phyloP scores from a whole-genome alignment of 129 eudicot species.

The Kitagawia praeruptora region DNA sequence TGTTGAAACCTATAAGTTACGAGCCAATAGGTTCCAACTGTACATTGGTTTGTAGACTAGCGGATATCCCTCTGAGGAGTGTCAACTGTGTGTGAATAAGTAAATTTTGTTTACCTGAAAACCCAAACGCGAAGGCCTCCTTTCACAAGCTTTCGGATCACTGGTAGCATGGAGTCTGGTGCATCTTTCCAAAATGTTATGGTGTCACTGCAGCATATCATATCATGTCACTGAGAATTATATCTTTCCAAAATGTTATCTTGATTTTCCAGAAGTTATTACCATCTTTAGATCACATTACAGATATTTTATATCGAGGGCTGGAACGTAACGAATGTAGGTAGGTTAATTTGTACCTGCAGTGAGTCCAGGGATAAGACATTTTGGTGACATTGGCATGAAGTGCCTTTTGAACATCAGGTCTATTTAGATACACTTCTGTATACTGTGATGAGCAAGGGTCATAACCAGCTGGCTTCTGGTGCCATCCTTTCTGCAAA shows the following conservation, averaged over 20 bases:
- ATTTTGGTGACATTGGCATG: conserved; percentile 84
- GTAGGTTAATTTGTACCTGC: conserved; percentile 46
- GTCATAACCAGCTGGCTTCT: conserved; percentile 63
- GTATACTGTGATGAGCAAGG: conserved; percentile 63
- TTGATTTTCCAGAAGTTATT: not conserved
- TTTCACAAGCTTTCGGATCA: conserved; percentile 40
- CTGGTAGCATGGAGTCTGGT: conserved; percentile 53
- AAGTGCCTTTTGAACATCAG: conserved; percentile 76
- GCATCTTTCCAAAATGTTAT: conserved; percentile 55
- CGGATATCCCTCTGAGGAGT: too few species aligned
- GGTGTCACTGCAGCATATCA: conserved; percentile 34
- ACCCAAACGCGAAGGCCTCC: conserved; percentile 70
- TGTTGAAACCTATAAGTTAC: too few species aligned
- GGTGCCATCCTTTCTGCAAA: conserved; percentile 43
- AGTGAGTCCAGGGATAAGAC: conserved; percentile 67
- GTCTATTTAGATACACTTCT: conserved; percentile 49
- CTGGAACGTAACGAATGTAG: not conserved
- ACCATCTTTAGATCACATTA: not conserved
- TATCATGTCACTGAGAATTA: not conserved
- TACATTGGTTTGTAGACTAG: too few species aligned
- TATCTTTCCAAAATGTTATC: too few species aligned
- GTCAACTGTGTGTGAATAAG: not conserved
- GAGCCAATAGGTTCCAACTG: too few species aligned
- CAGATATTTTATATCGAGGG: not conserved
- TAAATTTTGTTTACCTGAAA: conserved; percentile 34